These are phyloP conservation scores for Leishmania major DNA, from an alignment of 208 protist genomes.

Conservation along the genomic window DNA sequence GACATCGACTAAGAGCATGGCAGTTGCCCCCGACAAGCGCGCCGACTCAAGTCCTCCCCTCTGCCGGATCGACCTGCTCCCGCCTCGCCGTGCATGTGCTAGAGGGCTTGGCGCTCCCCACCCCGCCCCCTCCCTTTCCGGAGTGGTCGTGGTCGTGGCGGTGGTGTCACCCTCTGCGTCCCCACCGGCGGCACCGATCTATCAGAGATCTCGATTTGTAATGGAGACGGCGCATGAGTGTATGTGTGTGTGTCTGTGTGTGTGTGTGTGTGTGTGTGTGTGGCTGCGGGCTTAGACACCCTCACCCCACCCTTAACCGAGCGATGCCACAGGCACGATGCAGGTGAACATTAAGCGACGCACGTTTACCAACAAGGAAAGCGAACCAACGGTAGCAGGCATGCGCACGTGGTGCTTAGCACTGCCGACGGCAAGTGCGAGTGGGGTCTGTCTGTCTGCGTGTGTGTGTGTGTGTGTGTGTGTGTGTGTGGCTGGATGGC, in stretches of 20 bases:
- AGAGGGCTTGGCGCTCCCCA: not conserved
- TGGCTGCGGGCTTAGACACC: too few species aligned
- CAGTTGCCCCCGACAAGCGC: not conserved
- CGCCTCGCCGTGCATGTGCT: not conserved
- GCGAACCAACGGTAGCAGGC: too few species aligned
- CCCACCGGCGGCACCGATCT: not conserved
- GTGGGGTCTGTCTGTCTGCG: conserved; percentile 4
- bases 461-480: not conserved
- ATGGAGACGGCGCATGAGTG: not conserved
- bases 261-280: not conserved
- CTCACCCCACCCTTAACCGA: not conserved
- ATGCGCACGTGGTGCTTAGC: too few species aligned
- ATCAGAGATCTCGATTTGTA: not conserved
- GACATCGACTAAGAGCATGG: conserved; percentile 19
- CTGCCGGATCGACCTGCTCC: not conserved
- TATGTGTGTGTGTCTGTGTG: not conserved
- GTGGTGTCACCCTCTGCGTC: not conserved
- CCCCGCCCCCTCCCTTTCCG: too few species aligned
- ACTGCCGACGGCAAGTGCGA: not conserved
- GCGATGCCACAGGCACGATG: not conserved
- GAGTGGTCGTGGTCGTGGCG: not conserved
- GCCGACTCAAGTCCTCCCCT: not conserved
- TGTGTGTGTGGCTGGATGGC: not conserved
- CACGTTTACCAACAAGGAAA: too few species aligned
- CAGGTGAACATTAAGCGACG: not conserved